phyloP scores from a whole-genome alignment of 805 yeast species.

The Kluyveromyces siamensis region DNA sequence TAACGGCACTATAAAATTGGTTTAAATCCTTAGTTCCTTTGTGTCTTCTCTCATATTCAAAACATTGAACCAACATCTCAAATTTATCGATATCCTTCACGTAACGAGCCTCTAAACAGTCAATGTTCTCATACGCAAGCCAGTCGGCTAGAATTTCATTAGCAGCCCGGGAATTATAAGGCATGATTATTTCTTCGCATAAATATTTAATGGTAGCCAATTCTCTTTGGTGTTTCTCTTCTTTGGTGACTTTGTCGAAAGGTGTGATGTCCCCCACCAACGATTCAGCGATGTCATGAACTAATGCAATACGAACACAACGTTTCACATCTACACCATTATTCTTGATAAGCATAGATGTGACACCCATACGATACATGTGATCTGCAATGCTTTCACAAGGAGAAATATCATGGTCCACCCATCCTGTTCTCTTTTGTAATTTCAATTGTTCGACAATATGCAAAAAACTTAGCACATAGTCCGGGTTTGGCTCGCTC shows the following conservation, averaged over 20 bases:
- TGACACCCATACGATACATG: constrained; percentile 88
- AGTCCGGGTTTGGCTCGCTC: constrained; percentile 29
- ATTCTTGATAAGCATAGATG: constrained; percentile 56
- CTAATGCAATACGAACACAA: constrained; percentile 77
- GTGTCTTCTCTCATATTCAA: constrained; percentile 69
- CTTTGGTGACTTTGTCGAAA: constrained; percentile 58
- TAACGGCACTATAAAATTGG: constrained; percentile 60
- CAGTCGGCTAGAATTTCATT: constrained; percentile 60
- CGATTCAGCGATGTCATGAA: constrained; percentile 92
- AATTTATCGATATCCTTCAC: constrained; percentile 93
- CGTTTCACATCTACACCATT: constrained; percentile 48
- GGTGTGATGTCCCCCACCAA: constrained; percentile 95
- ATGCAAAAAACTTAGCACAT: constrained; percentile 51
- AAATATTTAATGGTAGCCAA: constrained; percentile 61
- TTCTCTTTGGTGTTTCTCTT: constrained; percentile 81
- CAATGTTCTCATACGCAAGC: constrained; percentile 83
- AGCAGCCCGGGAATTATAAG: constrained; percentile 58
- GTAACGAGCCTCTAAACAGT: constrained; percentile 73
- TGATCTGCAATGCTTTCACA: constrained; percentile 80
- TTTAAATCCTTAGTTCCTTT: constrained; percentile 49
- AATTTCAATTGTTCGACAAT: constrained; percentile 64
- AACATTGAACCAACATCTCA: constrained; percentile 74
- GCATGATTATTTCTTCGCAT: constrained; percentile 44
- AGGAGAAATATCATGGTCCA: constrained; percentile 43
- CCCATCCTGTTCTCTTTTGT: constrained; percentile 91